phyloP scores from a whole-genome alignment of 2,329 filamentous ascomycete species.

The Aspergillus japonicus region DNA sequence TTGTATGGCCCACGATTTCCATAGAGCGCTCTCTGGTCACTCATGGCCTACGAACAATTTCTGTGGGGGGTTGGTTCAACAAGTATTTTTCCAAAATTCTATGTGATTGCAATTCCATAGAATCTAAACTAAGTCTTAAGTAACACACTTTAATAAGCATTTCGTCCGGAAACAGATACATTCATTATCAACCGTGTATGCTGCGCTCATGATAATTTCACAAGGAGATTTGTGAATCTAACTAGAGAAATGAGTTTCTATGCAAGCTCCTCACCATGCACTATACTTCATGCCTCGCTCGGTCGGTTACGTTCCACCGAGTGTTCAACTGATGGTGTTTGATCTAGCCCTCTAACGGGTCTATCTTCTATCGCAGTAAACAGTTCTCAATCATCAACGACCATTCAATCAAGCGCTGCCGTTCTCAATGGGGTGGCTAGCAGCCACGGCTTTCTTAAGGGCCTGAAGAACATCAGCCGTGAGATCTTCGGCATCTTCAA shows the following conservation, averaged over 20 bases:
- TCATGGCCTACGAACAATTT: no score
- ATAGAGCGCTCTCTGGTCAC: not conserved
- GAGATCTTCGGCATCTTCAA: constrained; percentile 87
- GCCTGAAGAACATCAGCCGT: constrained; percentile 79
- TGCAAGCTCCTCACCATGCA: not conserved
- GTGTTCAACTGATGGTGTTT: not conserved
- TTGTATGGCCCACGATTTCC: not conserved
- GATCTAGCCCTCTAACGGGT: not conserved
- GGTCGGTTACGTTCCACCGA: constrained; percentile 6
- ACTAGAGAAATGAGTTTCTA: not conserved
- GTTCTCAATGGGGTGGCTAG: constrained; percentile 43
- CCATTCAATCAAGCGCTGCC: constrained; percentile 26
- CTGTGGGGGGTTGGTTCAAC: no score
- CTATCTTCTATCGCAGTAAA: not conserved
- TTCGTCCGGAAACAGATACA: not conserved
- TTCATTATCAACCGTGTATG: not conserved
- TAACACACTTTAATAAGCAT: no score
- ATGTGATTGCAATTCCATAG: no score
- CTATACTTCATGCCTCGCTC: constrained; percentile 7
- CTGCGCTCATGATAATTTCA: not conserved
- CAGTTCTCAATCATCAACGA: not conserved
- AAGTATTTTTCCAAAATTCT: no score
- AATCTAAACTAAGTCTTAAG: no score
- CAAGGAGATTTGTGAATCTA: not conserved
- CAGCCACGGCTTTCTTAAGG: constrained; percentile 69